Base-by-base conservation (phyloP, 176 grass and related monocot species). In the Zizania latifolia region DNA sequence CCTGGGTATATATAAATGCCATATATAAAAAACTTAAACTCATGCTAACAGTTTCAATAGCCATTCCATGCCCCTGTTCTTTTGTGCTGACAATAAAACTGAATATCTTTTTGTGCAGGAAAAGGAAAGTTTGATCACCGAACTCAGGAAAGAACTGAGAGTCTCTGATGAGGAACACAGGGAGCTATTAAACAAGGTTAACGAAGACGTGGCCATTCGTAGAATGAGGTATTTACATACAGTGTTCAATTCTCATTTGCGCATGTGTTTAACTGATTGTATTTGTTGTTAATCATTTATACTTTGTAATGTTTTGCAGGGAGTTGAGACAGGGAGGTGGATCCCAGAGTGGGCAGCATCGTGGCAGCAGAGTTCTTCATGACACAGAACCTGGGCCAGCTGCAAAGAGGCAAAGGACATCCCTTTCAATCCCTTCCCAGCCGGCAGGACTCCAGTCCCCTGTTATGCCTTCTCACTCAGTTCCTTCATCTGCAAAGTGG, bases 101-200 rank as follows among this genome's bases (percentile, higher is more conserved):
- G 59, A 48, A 64, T 70, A 71, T 29, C 26, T 5, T 70, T 85
- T 29, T 90, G 40, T 76, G 16, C 79, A 98, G 95, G 96, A 99
- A 71, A 99, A 99, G 76, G 96, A 99, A 87, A 90, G 90, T 65
- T 82, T 99, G 39, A 99, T 99, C 63, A 92, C 92, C 30, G 96
- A 99, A 78, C 89, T 99, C 69, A 86, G 96, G 57, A 99, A 94
- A 83, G 92, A 95, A 74, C 65, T 99, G 58, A 95, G 96, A 67
- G 59, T 99, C 78, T 92, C 96, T 55, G 89, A 99, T 67, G 89
- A 95, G 24, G 89, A 99, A 55, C 92, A 99, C 35, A 99, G 96
- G 71, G 96, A 99, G 24, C 81, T 99, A 65, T 68, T 95, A 37
- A 94, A 82, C 50, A 92, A 78, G 65, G 92, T 99, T 41, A 95